A percentile compares a stretch with the other conserved stretches of the same genome.
Conservation (phyloP, 179 eudicot genomes). For the Gypsophila paniculata region DNA sequence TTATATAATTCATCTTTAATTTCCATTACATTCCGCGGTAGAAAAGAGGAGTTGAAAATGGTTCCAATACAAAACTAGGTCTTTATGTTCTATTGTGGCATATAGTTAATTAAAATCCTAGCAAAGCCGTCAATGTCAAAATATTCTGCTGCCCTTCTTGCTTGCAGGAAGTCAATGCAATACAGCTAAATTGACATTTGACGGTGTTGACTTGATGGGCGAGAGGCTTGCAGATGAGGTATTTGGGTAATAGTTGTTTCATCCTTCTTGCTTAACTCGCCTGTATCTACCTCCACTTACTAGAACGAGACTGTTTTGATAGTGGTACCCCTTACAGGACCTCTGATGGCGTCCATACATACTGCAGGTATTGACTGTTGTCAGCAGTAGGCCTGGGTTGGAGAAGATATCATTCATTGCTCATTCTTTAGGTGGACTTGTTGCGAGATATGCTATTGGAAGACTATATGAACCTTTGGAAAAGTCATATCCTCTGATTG, state of each 20-base stretch:
- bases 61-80: no score
- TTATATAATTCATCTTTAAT: no score
- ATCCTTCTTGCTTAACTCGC: constrained; percentile 19
- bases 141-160: constrained; percentile 1
- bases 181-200: constrained; percentile 73
- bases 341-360: constrained; percentile 22
- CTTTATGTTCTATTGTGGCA: no score
- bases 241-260: constrained; percentile 33
- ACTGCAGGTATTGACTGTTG: constrained; percentile 64
- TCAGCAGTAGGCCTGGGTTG: constrained; percentile 57
- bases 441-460: constrained; percentile 84
- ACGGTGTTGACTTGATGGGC: constrained; percentile 93
- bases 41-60: no score
- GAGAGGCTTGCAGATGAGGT: constrained; percentile 96
- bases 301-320: constrained; percentile 23
- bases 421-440: constrained; percentile 93
- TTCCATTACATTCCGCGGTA: no score
- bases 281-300: constrained; percentile 10
- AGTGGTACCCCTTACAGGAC: constrained; percentile 23
- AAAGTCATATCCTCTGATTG: constrained; percentile 14
- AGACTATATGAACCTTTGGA: constrained; percentile 46
- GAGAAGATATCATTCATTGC: constrained; percentile 81
- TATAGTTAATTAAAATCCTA: no score
- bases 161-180: constrained; percentile 80
- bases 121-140: constrained; percentile 1